A percentile compares a stretch with the other conserved stretches of the same genome.
Conservation (phyloP, 768 basidiomycete species). For the Termitomyces sp. region DNA sequence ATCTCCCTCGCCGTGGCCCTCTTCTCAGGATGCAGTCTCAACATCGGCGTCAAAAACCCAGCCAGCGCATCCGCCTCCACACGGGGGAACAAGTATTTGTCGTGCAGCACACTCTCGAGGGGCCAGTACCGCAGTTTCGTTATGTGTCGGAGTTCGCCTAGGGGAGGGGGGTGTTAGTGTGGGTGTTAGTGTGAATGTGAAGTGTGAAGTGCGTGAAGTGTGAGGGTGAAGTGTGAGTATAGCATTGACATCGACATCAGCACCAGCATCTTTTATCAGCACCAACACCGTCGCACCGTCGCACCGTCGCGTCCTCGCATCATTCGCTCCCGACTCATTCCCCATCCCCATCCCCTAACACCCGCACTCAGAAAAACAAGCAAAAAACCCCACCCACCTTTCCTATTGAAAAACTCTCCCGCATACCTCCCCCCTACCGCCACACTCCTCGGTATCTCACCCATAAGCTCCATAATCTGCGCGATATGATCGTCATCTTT, state of each 20-base stretch:
- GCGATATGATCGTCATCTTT: conserved; percentile 98
- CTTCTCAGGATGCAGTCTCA: conserved; percentile 83
- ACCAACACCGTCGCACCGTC: too few relatives aligned
- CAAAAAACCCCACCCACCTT: conserved; percentile 54
- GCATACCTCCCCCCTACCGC: conserved; percentile 92
- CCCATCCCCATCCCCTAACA: too few relatives aligned
- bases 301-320: too few relatives aligned
- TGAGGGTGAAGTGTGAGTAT: too few relatives aligned
- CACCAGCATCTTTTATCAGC: too few relatives aligned
- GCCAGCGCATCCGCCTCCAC: conserved; percentile 79
- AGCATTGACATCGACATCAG: too few relatives aligned
- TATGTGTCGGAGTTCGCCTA: conserved; percentile 87
- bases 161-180: not conserved
- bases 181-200: too few relatives aligned
- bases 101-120: conserved; percentile 73
- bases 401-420: conserved; percentile 93
- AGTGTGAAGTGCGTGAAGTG: too few relatives aligned
- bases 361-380: not conserved
- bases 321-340: too few relatives aligned
- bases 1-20: conserved; percentile 88
- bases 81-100: conserved; percentile 93
- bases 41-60: conserved; percentile 85
- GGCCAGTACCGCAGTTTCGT: conserved; percentile 94
- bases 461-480: conserved; percentile 95
- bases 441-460: conserved; percentile 80